These are phyloP conservation scores for Coleophoma eucalyptorum DNA, from an alignment of 2,329 filamentous ascomycete species.

Conservation along the genomic window DNA sequence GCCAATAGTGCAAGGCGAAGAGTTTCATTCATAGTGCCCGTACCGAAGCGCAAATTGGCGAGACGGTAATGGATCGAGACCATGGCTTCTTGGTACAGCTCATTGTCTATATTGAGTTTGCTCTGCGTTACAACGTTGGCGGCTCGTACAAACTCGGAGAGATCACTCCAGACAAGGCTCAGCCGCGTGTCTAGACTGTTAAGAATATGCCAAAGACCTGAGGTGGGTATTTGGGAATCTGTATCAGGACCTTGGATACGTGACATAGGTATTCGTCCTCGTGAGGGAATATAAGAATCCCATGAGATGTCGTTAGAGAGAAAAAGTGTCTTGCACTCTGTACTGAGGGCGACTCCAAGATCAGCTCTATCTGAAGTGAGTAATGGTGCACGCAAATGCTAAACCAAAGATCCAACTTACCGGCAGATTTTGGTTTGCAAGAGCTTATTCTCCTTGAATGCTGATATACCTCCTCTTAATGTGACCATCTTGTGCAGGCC, in stretches of 20 bases:
- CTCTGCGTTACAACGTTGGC: conserved; percentile 39
- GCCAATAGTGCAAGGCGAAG: background rate
- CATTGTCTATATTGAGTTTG: background rate
- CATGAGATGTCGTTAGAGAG: background rate
- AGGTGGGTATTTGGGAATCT: too few species aligned
- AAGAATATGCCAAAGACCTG: background rate
- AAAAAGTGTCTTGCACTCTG: background rate
- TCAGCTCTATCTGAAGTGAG: background rate
- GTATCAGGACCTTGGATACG: background rate
- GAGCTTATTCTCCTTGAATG: background rate
- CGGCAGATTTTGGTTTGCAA: background rate
- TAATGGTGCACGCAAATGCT: background rate
- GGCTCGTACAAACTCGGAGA: background rate
- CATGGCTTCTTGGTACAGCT: background rate
- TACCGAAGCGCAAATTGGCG: background rate
- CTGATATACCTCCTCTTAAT: background rate
- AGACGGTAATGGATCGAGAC: background rate
- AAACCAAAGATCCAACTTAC: background rate
- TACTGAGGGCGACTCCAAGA: background rate
- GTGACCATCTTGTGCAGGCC: background rate
- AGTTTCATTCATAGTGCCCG: background rate
- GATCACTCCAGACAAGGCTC: background rate
- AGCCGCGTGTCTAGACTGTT: background rate
- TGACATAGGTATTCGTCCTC: background rate
- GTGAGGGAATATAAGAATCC: background rate